Evolutionary conservation across 2,329 filamentous ascomycete genomes (phyloP).

Genomic region (Penicillium sclerotiorum): DNA sequence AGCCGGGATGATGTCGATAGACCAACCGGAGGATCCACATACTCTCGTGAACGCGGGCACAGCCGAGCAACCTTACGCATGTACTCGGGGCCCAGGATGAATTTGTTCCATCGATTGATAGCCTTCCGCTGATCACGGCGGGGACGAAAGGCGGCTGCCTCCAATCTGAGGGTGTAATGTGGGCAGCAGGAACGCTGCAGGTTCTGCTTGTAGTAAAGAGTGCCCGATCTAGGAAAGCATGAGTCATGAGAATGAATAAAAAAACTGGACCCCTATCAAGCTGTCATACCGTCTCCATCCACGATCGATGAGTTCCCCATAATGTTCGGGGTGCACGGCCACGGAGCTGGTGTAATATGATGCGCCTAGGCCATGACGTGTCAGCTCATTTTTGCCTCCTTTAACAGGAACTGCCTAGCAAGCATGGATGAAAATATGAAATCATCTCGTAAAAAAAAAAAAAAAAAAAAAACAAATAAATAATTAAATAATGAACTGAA

Average conservation of each 20-base stretch:
- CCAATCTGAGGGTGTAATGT: slow-evolving; percentile 64
- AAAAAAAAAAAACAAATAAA: slow-evolving; percentile 3
- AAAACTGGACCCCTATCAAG: not conserved
- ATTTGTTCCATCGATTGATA: slow-evolving; percentile 53
- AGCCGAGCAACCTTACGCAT: slow-evolving; percentile 48
- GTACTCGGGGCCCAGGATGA: slow-evolving; percentile 51
- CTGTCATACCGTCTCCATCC: slow-evolving; percentile 51
- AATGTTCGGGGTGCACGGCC: slow-evolving; percentile 48
- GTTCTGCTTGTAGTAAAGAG: slow-evolving; percentile 55
- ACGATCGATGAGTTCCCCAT: slow-evolving; percentile 51
- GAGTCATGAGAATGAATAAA: slow-evolving; percentile 11
- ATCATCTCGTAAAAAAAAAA: slow-evolving; percentile 3
- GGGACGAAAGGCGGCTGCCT: slow-evolving; percentile 47
- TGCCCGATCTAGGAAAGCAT: slow-evolving; percentile 44
- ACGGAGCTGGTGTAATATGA: slow-evolving; percentile 52
- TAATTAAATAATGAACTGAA: too few relatives aligned
- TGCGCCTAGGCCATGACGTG: slow-evolving; percentile 37
- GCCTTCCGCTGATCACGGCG: slow-evolving; percentile 51
- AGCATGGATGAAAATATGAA: not conserved
- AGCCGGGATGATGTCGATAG: slow-evolving; percentile 3
- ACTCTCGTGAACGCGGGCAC: slow-evolving; percentile 50
- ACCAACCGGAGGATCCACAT: slow-evolving; percentile 20
- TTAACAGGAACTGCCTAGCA: not conserved
- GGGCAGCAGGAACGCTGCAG: slow-evolving; percentile 83
- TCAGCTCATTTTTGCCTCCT: slow-evolving; percentile 10